phyloP scores from a whole-genome alignment of 345 rosid genomes.

The Eucalyptus polybractea region DNA sequence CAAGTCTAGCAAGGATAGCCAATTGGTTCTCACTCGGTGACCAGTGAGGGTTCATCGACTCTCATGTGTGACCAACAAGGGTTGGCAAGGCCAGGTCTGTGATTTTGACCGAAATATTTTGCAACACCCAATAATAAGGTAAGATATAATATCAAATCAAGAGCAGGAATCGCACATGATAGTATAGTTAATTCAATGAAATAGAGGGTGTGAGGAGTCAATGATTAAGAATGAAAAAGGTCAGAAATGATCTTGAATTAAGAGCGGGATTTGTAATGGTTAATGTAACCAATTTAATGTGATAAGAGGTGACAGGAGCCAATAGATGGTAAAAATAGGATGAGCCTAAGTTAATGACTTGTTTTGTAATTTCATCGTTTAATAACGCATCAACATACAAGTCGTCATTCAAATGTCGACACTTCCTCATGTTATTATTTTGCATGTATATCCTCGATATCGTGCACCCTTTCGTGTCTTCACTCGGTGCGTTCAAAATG shows the following conservation, averaged over 20 bases:
- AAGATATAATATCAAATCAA: no score
- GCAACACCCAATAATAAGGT: no score
- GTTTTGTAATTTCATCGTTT: no score
- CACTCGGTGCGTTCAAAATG: not conserved
- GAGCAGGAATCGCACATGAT: no score
- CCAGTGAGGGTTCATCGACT: no score
- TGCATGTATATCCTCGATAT: not conserved
- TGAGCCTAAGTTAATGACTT: not conserved
- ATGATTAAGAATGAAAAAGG: not conserved
- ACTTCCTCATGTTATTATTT: not conserved
- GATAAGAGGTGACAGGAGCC: rapidly evolving
- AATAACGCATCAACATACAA: not conserved
- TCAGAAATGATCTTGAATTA: not conserved
- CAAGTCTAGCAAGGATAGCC: no score
- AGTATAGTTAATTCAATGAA: no score
- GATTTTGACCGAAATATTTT: no score
- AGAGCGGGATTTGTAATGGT: rapidly evolving
- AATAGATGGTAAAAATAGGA: not conserved
- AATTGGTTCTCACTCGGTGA: rapidly evolving
- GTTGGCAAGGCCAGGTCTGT: no score
- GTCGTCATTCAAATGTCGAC: not conserved
- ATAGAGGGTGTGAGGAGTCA: no score
- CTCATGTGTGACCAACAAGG: no score
- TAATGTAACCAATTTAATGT: not conserved
- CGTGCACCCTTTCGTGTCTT: not conserved